These are phyloP conservation scores for Globisporangium nagaii DNA, from an alignment of 352 stramenopile genomes.

Conservation along the genomic window DNA sequence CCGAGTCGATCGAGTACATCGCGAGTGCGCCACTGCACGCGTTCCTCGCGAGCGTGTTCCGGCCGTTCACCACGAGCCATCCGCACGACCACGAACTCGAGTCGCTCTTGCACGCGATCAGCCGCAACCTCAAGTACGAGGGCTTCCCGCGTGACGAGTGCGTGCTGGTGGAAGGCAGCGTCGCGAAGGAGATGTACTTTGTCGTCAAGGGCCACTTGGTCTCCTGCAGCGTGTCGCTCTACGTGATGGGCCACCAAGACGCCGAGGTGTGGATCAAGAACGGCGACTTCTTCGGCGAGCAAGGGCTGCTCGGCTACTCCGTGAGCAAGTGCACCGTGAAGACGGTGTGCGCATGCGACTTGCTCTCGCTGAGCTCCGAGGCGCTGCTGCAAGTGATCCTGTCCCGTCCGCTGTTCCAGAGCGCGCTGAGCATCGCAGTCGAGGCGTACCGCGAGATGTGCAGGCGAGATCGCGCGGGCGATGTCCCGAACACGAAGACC, in stretches of 20 bases:
- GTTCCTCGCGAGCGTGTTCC: constrained; percentile 41
- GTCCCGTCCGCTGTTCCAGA: constrained; percentile 26
- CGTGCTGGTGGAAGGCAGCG: constrained; percentile 39
- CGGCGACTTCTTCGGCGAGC: constrained; percentile 49
- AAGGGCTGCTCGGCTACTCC: constrained; percentile 31
- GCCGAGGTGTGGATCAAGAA: constrained; percentile 14
- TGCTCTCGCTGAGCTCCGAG: constrained; percentile 38
- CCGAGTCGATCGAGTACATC: constrained; percentile 45
- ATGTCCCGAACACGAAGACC: not conserved
- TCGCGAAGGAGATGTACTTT: constrained; percentile 49
- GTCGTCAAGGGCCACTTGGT: constrained; percentile 42
- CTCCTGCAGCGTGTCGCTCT: constrained; percentile 5
- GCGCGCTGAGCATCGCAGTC: constrained; percentile 29
- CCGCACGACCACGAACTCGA: constrained; percentile 16
- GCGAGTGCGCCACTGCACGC: constrained; percentile 26
- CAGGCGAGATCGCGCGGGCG: constrained; percentile 5
- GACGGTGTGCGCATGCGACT: constrained; percentile 40
- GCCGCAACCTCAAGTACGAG: constrained; percentile 35
- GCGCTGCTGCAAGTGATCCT: constrained; percentile 43
- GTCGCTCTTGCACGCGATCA: constrained; percentile 13
- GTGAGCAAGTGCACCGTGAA: constrained; percentile 39
- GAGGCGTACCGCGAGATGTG: constrained; percentile 46
- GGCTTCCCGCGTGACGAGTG: constrained; percentile 41
- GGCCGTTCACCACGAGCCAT: constrained; percentile 20
- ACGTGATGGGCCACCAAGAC: not conserved